A percentile compares a stretch with the other conserved stretches of the same genome.
phyloP scores from a whole-genome alignment of 1,284 basidiomycete genomes.

The Malassezia psittaci region DNA sequence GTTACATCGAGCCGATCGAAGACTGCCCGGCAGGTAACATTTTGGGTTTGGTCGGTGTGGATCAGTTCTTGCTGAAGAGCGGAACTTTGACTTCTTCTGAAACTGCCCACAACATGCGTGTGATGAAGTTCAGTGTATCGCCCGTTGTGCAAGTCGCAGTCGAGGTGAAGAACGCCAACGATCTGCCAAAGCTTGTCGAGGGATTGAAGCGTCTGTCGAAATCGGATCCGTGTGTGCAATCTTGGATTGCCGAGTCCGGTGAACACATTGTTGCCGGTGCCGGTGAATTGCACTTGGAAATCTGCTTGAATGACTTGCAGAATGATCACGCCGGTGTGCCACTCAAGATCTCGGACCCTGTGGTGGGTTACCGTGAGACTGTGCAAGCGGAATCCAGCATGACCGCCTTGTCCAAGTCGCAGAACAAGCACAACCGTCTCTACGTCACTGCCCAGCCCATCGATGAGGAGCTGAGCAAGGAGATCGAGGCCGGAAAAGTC shows the following conservation, averaged over 20 bases:
- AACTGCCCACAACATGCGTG: conserved; percentile 99
- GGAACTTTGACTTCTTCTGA: conserved; percentile 95
- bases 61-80: conserved; percentile 97
- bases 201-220: conserved; percentile 99
- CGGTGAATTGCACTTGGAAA: conserved; percentile 97
- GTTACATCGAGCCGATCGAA: conserved; percentile 96
- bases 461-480: conserved; percentile 83
- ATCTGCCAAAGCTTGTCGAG: conserved; percentile 98
- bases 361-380: conserved; percentile 96
- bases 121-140: conserved; percentile 86
- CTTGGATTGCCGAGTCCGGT: conserved; percentile 82
- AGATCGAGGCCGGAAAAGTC: conserved; percentile 80
- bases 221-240: conserved; percentile 98
- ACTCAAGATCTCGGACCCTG: conserved; percentile 96
- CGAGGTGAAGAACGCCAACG: conserved; percentile 98
- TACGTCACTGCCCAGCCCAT: conserved; percentile 86
- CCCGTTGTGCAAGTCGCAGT: conserved; percentile 99
- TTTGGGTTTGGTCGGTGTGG: conserved; percentile 96
- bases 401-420: conserved; percentile 94
- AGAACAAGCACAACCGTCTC: conserved; percentile 99
- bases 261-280: conserved; percentile 99
- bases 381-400: conserved; percentile 93
- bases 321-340: conserved; percentile 99
- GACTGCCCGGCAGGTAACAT: conserved; percentile 99
- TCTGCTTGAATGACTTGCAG: conserved; percentile 98